A percentile compares a stretch with the other conserved stretches of the same genome.
Conservation (phyloP, 495 filamentous ascomycete genomes). For the Penicillium roqueforti region DNA sequence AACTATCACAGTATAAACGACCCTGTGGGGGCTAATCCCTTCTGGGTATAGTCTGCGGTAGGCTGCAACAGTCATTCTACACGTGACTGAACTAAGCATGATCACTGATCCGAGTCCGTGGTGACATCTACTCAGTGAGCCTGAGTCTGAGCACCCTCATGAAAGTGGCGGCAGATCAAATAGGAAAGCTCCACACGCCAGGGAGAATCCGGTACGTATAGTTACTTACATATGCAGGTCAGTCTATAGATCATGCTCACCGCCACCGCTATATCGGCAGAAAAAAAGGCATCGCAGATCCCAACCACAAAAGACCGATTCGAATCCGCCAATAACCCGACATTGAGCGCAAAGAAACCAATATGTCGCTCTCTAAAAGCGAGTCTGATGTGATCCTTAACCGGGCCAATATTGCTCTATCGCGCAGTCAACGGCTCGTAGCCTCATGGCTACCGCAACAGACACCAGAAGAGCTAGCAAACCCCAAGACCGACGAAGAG, state of each 20-base stretch:
- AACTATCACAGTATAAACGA: too few relatives aligned
- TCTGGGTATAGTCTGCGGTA: too few relatives aligned
- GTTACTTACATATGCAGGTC: background rate
- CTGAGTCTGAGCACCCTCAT: background rate
- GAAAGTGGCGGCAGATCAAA: background rate
- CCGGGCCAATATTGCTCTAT: constrained; percentile 46
- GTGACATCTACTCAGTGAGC: background rate
- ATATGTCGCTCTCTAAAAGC: constrained; percentile 35
- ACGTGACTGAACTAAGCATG: too few relatives aligned
- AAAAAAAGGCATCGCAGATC: constrained; percentile 7
- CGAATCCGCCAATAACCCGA: background rate
- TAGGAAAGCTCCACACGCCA: background rate
- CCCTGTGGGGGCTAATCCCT: too few relatives aligned
- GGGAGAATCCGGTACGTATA: background rate
- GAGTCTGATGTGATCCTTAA: constrained; percentile 50
- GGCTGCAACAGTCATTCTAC: too few relatives aligned
- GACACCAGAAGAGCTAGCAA: constrained; percentile 40
- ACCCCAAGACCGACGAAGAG: constrained; percentile 41
- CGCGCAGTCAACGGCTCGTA: constrained; percentile 49
- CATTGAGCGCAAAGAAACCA: background rate
- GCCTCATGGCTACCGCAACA: constrained; percentile 50
- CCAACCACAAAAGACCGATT: background rate
- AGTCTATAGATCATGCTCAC: background rate
- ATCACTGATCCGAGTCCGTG: too few relatives aligned
- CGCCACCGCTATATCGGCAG: background rate